A percentile compares a stretch with the other conserved stretches of the same genome.
Evolutionary conservation across 2,329 filamentous ascomycete species (phyloP).

Genomic region (Aspergillus japonicus): DNA sequence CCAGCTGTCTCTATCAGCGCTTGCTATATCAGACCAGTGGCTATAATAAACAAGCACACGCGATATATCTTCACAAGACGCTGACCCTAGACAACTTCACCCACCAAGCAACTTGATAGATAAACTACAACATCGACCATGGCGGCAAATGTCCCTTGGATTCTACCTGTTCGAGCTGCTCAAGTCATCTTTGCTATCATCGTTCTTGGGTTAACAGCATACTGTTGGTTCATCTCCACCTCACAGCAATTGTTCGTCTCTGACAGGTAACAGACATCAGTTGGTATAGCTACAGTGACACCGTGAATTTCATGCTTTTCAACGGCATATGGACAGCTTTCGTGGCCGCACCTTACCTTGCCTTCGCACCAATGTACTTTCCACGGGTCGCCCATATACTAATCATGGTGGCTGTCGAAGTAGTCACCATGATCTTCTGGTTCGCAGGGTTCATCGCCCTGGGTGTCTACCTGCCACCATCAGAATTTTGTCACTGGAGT

Average conservation of each 20-base stretch:
- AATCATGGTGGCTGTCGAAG: constrained; percentile 66
- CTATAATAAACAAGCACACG: neutral
- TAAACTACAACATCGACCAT: neutral
- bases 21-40: neutral
- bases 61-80: neutral
- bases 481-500: constrained; percentile 53
- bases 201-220: constrained; percentile 71
- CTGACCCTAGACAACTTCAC: no score
- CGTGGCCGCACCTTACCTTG: constrained; percentile 65
- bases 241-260: neutral
- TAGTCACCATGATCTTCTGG: constrained; percentile 81
- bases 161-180: constrained; percentile 59
- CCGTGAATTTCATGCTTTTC: constrained; percentile 78
- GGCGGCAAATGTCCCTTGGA: constrained; percentile 26
- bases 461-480: constrained; percentile 62
- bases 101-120: no score
- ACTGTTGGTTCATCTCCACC: constrained; percentile 54
- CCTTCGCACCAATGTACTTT: constrained; percentile 64
- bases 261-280: constrained; percentile 52
- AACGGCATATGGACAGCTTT: constrained; percentile 73
- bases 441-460: constrained; percentile 81
- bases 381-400: constrained; percentile 62
- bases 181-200: constrained; percentile 70
- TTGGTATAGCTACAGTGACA: constrained; percentile 42
- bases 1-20: no score